Conservation (phyloP, 2,329 filamentous ascomycete genomes). For the Hansfordia pulvinata region DNA sequence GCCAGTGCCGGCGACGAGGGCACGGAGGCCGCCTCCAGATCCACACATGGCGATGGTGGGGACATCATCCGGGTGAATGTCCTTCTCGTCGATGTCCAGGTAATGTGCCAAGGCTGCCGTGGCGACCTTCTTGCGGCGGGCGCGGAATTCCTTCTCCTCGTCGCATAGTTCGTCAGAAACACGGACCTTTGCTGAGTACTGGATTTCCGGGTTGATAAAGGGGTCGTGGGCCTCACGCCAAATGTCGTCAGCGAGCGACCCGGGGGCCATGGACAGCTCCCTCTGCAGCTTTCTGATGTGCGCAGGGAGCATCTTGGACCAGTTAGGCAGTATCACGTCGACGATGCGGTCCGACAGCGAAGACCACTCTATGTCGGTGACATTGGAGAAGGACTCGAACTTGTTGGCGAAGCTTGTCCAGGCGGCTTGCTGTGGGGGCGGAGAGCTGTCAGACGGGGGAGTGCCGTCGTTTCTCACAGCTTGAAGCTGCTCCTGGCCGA, state of each 20-base stretch:
- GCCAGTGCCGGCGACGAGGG: constrained; percentile 79
- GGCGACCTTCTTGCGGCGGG: constrained; percentile 54
- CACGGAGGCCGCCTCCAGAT: constrained; percentile 81
- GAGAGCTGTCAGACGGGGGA: no score
- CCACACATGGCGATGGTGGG: constrained; percentile 89
- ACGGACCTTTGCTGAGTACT: constrained; percentile 67
- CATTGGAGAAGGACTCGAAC: constrained; percentile 38
- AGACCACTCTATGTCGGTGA: constrained; percentile 41
- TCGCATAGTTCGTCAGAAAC: constrained; percentile 70
- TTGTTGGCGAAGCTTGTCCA: constrained; percentile 33
- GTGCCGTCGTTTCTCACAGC: constrained; percentile 4
- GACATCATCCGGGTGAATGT: constrained; percentile 86
- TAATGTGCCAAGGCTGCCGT: constrained; percentile 69
- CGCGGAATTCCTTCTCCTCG: constrained; percentile 67
- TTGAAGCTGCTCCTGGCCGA: constrained; percentile 5
- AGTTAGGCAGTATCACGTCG: constrained; percentile 65
- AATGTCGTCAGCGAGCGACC: constrained; percentile 82
- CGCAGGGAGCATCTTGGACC: constrained; percentile 63
- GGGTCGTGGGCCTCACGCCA: constrained; percentile 86
- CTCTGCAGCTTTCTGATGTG: constrained; percentile 73
- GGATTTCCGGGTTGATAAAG: constrained; percentile 73
- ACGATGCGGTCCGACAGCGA: constrained; percentile 45
- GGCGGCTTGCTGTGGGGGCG: constrained; percentile 18
- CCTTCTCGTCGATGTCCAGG: constrained; percentile 60
- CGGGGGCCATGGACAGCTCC: constrained; percentile 77